phyloP scores from a whole-genome alignment of 2,329 filamentous ascomycete genomes.

The Fusarium phyllophilum region DNA sequence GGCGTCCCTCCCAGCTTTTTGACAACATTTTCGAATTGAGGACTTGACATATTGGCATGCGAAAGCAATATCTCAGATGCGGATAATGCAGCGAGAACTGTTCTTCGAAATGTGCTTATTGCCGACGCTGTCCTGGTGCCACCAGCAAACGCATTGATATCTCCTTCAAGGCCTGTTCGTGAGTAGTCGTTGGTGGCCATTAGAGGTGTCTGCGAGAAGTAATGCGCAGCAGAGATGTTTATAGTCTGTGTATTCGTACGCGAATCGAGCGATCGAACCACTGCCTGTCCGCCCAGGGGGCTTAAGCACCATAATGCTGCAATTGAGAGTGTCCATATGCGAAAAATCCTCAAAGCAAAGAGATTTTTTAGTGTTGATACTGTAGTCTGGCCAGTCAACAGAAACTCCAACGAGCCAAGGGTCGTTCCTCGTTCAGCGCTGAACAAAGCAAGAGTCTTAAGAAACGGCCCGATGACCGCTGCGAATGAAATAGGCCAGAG shows the following conservation, averaged over 20 bases:
- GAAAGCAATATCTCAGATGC: neutral
- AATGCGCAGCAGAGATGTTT: neutral
- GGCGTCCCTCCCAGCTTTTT: neutral
- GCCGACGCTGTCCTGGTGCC: rapidly evolving
- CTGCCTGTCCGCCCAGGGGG: neutral
- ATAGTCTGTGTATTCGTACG: neutral
- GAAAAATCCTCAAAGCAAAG: neutral
- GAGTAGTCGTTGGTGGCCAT: neutral
- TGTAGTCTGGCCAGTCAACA: neutral
- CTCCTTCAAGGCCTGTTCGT: neutral
- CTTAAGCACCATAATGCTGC: neutral
- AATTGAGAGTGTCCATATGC: neutral
- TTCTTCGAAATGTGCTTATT: neutral
- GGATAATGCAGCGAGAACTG: neutral
- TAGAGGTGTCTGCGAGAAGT: neutral
- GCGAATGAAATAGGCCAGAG: neutral
- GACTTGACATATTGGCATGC: neutral
- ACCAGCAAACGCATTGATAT: neutral
- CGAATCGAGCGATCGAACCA: neutral
- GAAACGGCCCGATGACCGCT: neutral
- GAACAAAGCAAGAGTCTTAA: neutral
- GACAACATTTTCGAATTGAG: neutral
- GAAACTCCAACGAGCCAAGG: neutral
- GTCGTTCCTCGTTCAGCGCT: neutral
- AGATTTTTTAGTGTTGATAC: neutral